phyloP scores from a whole-genome alignment of 2,329 filamentous ascomycete species.

The Drechslerella coelobrocha region DNA sequence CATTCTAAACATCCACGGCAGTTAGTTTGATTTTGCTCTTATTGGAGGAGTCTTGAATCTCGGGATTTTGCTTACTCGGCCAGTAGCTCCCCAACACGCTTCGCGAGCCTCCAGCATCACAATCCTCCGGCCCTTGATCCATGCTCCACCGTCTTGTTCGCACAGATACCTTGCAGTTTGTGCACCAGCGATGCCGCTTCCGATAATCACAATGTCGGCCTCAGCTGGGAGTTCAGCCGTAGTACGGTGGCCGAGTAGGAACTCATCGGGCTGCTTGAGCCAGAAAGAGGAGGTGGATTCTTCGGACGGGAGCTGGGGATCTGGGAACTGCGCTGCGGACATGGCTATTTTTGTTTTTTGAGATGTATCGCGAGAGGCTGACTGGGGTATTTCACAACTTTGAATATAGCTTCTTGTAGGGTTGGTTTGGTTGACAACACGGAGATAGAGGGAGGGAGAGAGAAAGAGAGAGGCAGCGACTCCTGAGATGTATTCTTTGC shows the following conservation, averaged over 20 bases:
- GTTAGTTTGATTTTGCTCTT: constrained; percentile 1
- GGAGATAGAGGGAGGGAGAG: constrained; percentile 1
- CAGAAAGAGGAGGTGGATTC: constrained; percentile 73
- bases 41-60: background rate
- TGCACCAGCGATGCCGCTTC: constrained; percentile 77
- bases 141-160: constrained; percentile 59
- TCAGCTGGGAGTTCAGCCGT: constrained; percentile 68
- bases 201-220: constrained; percentile 74
- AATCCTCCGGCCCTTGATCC: constrained; percentile 62
- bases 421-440: background rate
- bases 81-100: constrained; percentile 82
- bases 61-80: constrained; percentile 60
- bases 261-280: constrained; percentile 71
- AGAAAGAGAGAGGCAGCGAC: constrained; percentile 15
- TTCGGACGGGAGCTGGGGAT: constrained; percentile 66
- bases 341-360: constrained; percentile 7
- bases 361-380: background rate
- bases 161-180: constrained; percentile 71
- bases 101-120: constrained; percentile 79
- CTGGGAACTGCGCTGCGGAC: constrained; percentile 42
- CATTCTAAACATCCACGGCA: constrained; percentile 21
- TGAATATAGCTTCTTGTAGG: background rate
- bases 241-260: constrained; percentile 71
- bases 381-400: constrained; percentile 3
- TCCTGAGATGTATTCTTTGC: constrained; percentile 14